Conservation (phyloP, 257 asterid species). For the Gynochthodes officinalis region DNA sequence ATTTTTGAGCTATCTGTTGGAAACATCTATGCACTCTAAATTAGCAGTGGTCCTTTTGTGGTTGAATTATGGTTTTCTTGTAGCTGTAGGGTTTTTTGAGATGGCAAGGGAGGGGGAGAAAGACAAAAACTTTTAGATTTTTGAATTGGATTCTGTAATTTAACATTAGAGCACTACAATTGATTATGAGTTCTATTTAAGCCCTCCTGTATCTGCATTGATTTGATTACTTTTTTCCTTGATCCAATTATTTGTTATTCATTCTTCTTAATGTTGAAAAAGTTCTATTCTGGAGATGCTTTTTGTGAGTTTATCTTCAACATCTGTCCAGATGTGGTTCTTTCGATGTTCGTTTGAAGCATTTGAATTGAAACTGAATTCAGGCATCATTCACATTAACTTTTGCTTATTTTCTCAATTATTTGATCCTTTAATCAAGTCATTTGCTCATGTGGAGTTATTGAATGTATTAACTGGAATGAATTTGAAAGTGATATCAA, state of each 20-base stretch:
- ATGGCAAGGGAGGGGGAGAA: not conserved
- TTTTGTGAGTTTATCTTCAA: conserved; percentile 1
- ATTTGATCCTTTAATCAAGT: not conserved
- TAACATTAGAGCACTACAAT: not conserved
- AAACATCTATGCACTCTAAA: not conserved
- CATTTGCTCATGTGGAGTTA: not conserved
- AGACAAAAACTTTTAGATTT: not conserved
- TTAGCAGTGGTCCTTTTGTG: not conserved
- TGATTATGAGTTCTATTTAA: not conserved
- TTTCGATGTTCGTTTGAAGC: not conserved
- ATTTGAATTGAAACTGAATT: not conserved
- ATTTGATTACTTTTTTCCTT: not conserved
- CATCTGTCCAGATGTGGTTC: not conserved
- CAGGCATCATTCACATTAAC: not conserved
- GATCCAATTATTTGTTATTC: not conserved
- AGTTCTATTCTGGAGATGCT: not conserved
- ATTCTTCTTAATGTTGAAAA: not conserved
- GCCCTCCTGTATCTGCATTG: not conserved
- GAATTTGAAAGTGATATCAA: not conserved
- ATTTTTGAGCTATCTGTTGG: not conserved
- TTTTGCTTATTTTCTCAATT: not conserved
- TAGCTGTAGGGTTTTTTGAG: not conserved
- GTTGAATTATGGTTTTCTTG: not conserved
- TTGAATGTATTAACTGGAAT: not conserved
- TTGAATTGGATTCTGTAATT: not conserved